These are phyloP conservation scores for Microdochium bolleyi DNA, from an alignment of 2,329 filamentous ascomycete genomes.

Conservation along the genomic window DNA sequence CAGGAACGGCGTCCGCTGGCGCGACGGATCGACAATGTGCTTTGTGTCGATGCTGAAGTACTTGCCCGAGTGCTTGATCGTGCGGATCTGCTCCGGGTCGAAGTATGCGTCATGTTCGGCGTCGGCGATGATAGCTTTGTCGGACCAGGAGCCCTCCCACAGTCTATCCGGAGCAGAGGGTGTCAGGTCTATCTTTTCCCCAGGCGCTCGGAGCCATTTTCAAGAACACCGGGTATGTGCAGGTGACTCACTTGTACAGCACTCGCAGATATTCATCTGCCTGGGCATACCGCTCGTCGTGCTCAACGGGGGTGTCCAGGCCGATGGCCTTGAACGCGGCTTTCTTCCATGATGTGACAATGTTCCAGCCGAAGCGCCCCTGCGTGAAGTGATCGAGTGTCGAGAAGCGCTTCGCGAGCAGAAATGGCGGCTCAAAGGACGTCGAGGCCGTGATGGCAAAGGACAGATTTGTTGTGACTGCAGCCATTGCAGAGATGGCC, in stretches of 20 bases:
- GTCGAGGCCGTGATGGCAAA: constrained; percentile 58
- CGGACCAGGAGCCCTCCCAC: constrained; percentile 48
- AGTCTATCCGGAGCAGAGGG: constrained; percentile 32
- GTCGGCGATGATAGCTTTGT: constrained; percentile 48
- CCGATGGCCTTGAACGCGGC: constrained; percentile 56
- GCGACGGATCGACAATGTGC: constrained; percentile 44
- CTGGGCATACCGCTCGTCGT: constrained; percentile 52
- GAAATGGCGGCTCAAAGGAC: constrained; percentile 53
- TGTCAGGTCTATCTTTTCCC: too few relatives aligned
- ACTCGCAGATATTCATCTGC: constrained; percentile 56
- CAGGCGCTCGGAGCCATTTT: too few relatives aligned
- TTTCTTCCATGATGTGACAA: constrained; percentile 48
- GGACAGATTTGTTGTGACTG: constrained; percentile 54
- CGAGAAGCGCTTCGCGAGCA: constrained; percentile 54
- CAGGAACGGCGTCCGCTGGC: constrained; percentile 47
- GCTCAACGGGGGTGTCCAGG: constrained; percentile 46
- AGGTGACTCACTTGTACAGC: constrained; percentile 45
- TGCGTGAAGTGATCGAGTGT: constrained; percentile 54
- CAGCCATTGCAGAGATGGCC: constrained; percentile 59
- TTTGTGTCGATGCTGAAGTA: constrained; percentile 37
- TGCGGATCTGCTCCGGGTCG: constrained; percentile 49
- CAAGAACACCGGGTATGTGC: not conserved
- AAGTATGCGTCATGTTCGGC: constrained; percentile 46
- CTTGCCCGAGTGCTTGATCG: constrained; percentile 52
- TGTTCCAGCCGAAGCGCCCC: constrained; percentile 58